Evolutionary conservation across 306 rosid genomes (phyloP).

Genomic region (Cicer bijugum): DNA sequence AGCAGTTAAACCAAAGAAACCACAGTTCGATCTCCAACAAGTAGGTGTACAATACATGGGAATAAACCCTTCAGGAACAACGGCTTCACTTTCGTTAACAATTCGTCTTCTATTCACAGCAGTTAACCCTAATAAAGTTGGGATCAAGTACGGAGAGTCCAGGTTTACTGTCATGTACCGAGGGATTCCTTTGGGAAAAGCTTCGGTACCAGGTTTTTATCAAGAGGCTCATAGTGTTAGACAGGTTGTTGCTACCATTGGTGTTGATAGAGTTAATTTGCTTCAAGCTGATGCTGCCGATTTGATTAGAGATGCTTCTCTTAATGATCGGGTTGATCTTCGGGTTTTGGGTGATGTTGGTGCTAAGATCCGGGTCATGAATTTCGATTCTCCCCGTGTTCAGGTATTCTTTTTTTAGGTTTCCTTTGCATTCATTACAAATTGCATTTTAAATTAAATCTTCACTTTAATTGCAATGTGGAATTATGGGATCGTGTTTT

Average conservation of each 20-base stretch:
- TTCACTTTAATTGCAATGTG: background rate
- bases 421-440: background rate
- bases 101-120: slow-evolving; percentile 79
- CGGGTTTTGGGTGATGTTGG: slow-evolving; percentile 83
- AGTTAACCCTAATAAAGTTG: slow-evolving; percentile 87
- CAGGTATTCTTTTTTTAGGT: slow-evolving; percentile 58
- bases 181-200: slow-evolving; percentile 86
- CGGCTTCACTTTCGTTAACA: slow-evolving; percentile 73
- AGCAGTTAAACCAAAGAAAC: slow-evolving; percentile 89
- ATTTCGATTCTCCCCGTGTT: slow-evolving; percentile 82
- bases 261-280: slow-evolving; percentile 77
- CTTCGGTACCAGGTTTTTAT: slow-evolving; percentile 79
- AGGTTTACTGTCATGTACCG: slow-evolving; percentile 94
- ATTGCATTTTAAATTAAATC: slow-evolving; percentile 16
- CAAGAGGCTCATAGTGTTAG: slow-evolving; percentile 76
- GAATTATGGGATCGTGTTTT: background rate
- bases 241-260: slow-evolving; percentile 73
- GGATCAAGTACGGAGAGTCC: slow-evolving; percentile 91
- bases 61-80: slow-evolving; percentile 45
- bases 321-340: slow-evolving; percentile 87
- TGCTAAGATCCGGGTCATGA: slow-evolving; percentile 96
- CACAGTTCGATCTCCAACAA: slow-evolving; percentile 91
- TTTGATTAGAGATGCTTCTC: slow-evolving; percentile 77
- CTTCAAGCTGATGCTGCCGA: slow-evolving; percentile 87
- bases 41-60: slow-evolving; percentile 89